phyloP scores from a whole-genome alignment of 257 asterid species.

The Lycium barbarum region DNA sequence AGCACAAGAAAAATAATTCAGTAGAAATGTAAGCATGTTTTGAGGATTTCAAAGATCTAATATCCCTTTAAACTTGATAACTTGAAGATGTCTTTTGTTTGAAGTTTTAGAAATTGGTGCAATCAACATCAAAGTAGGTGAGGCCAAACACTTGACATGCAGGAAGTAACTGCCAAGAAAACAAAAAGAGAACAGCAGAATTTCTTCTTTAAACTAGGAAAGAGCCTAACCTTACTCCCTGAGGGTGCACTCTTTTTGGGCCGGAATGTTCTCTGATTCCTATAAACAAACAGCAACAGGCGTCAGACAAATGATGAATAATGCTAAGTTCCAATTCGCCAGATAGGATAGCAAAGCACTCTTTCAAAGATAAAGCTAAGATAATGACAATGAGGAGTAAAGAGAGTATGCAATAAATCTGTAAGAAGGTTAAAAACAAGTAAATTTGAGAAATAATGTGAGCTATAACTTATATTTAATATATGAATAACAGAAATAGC shows the following conservation, averaged over 20 bases:
- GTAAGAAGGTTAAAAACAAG: slow-evolving; percentile 2
- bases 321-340: neutral
- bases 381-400: neutral
- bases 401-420: neutral
- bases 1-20: neutral
- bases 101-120: neutral
- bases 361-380: neutral
- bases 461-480: neutral
- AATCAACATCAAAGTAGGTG: slow-evolving; percentile 15
- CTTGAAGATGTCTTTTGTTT: neutral
- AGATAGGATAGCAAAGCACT: neutral
- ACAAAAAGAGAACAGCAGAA: slow-evolving; percentile 22
- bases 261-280: slow-evolving; percentile 95
- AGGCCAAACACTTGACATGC: neutral
- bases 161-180: slow-evolving; percentile 7
- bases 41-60: neutral
- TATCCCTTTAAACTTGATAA: neutral
- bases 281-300: slow-evolving; percentile 45
- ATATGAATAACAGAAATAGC: neutral
- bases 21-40: neutral
- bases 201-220: slow-evolving; percentile 23
- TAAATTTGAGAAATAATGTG: neutral
- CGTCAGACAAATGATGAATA: neutral
- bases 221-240: slow-evolving; percentile 81
- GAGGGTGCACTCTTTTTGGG: slow-evolving; percentile 96